Conservation (phyloP, 148 eudicot species). For the Fagopyrum esculentum region DNA sequence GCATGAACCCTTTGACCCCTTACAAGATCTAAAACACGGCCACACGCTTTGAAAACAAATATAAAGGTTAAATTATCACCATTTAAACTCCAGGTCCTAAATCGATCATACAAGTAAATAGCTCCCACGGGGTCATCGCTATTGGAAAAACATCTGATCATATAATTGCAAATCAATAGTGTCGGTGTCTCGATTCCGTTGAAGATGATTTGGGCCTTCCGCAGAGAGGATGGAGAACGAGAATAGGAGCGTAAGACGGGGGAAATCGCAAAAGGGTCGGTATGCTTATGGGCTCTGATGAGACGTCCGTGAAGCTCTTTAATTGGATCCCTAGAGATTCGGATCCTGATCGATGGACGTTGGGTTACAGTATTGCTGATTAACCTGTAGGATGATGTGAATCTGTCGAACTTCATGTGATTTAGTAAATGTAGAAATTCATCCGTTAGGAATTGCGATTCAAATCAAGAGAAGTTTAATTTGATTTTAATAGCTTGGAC, state of each 20-base stretch:
- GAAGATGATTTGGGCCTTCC: slow-evolving; percentile 46
- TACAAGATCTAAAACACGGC: slow-evolving; percentile 28
- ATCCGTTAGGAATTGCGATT: background rate
- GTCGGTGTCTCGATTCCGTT: slow-evolving; percentile 33
- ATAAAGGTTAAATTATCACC: slow-evolving; percentile 50
- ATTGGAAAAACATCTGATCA: slow-evolving; percentile 40
- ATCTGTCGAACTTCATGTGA: slow-evolving; percentile 26
- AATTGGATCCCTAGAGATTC: slow-evolving; percentile 22
- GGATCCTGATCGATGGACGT: slow-evolving; percentile 9
- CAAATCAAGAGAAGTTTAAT: background rate
- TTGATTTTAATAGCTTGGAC: too few relatives aligned
- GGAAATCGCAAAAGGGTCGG: slow-evolving; percentile 34
- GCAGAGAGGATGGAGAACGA: slow-evolving; percentile 31
- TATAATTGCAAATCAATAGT: slow-evolving; percentile 39
- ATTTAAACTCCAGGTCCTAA: slow-evolving; percentile 39
- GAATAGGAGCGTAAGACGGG: slow-evolving; percentile 43
- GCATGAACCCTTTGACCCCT: slow-evolving; percentile 43
- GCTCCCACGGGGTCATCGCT: slow-evolving; percentile 39
- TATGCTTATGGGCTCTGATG: slow-evolving; percentile 41
- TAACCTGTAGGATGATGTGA: slow-evolving; percentile 31
- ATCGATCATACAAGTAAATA: slow-evolving; percentile 26
- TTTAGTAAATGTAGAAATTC: background rate
- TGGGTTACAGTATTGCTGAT: slow-evolving; percentile 12
- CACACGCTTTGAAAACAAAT: slow-evolving; percentile 53
- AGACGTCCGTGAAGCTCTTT: slow-evolving; percentile 55